A percentile compares a stretch with the other conserved stretches of the same genome.
Conservation (phyloP, 2,329 filamentous ascomycete species). For the Colletotrichum scovillei region DNA sequence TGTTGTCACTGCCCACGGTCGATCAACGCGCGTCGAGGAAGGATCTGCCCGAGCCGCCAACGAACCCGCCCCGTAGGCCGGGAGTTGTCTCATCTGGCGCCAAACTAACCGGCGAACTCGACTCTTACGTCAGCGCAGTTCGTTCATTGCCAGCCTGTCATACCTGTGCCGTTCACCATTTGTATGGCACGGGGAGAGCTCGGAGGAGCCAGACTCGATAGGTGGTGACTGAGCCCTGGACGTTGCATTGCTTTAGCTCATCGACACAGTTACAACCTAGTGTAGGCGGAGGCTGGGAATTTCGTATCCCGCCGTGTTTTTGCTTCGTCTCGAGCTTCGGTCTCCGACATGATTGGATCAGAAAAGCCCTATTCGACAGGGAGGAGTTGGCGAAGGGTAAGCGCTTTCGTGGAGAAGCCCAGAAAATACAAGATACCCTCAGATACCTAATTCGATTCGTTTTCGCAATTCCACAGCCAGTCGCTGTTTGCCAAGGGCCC, state of each 20-base stretch:
- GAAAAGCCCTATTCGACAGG: background rate
- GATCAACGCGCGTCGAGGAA: constrained; percentile 17
- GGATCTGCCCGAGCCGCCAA: background rate
- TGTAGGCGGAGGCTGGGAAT: background rate
- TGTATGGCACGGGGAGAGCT: background rate
- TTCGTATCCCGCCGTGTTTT: background rate
- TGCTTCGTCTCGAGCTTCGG: background rate
- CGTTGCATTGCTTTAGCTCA: constrained; percentile 1
- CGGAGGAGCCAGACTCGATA: background rate
- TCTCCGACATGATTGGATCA: constrained; percentile 1
- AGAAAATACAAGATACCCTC: background rate
- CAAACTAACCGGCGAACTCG: background rate
- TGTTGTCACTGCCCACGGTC: background rate
- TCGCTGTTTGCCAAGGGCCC: background rate
- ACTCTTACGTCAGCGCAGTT: background rate
- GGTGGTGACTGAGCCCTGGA: background rate
- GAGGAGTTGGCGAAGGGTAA: background rate
- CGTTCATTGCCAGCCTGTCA: background rate
- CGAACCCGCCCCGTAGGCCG: constrained; percentile 1
- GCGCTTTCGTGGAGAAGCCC: constrained; percentile 10
- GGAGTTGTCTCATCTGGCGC: background rate
- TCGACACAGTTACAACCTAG: background rate
- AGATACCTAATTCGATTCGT: background rate
- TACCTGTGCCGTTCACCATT: background rate
- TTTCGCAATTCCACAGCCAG: background rate